Evolutionary conservation across 225 moss, liverwort and hornwort species (phyloP).

Genomic region (Straminergon stramineum): DNA sequence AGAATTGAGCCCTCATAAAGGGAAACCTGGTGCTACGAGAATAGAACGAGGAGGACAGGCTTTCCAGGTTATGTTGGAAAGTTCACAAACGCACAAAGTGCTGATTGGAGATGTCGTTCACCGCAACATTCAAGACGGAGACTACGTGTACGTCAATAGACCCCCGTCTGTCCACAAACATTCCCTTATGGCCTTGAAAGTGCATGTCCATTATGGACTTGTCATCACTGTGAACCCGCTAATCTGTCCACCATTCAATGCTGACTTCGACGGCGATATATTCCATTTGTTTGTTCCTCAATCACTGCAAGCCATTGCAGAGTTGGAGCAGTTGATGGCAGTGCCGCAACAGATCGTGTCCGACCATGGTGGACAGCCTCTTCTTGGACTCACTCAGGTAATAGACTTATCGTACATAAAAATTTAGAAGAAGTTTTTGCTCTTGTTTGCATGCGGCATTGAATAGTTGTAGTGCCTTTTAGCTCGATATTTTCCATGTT

Average conservation of each 20-base stretch:
- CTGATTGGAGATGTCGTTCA: constrained; percentile 58
- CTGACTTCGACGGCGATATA: constrained; percentile 89
- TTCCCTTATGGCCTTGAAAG: constrained; percentile 73
- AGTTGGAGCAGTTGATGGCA: constrained; percentile 68
- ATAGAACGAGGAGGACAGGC: constrained; percentile 34
- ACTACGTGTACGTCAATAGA: constrained; percentile 75
- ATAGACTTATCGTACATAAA: background rate
- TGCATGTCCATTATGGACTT: constrained; percentile 36
- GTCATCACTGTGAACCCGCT: constrained; percentile 76
- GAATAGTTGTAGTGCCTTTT: background rate
- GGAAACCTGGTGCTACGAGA: constrained; percentile 23
- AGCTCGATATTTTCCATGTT: constrained; percentile 3
- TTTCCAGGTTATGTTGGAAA: constrained; percentile 10
- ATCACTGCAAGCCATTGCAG: constrained; percentile 63
- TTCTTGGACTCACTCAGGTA: constrained; percentile 53
- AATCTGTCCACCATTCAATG: constrained; percentile 76
- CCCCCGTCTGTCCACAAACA: constrained; percentile 88
- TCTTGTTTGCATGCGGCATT: background rate
- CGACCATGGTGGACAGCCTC: constrained; percentile 72
- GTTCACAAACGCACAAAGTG: constrained; percentile 30
- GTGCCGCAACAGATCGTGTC: constrained; percentile 65
- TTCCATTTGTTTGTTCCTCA: constrained; percentile 84
- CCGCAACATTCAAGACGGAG: constrained; percentile 66
- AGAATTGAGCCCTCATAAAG: background rate
- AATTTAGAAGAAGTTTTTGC: background rate